Conservation (phyloP, 2,329 filamentous ascomycete genomes). For the Grosmannia serpens region DNA sequence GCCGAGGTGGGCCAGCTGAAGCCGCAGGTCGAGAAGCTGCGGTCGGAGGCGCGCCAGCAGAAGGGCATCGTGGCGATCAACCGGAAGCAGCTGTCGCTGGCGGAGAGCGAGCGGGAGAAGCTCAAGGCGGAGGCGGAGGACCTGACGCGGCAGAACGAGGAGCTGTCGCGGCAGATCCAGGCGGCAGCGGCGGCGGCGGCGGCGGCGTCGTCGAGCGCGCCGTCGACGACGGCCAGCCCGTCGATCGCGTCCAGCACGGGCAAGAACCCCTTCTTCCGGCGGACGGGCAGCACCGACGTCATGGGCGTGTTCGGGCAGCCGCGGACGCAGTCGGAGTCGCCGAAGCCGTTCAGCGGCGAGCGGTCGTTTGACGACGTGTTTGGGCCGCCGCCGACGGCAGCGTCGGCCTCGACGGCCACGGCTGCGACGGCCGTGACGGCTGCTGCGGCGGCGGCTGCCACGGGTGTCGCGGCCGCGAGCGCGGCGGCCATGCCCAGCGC, state of each 20-base stretch:
- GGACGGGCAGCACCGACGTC: slow-evolving; percentile 50
- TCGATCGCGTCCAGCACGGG: slow-evolving; percentile 56
- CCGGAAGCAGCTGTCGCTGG: slow-evolving; percentile 90
- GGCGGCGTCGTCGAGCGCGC: slow-evolving; percentile 16
- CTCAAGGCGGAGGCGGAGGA: slow-evolving; percentile 68
- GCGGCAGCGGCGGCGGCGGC: neutral
- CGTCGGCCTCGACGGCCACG: neutral
- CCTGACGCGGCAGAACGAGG: slow-evolving; percentile 51
- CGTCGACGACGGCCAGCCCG: slow-evolving; percentile 48
- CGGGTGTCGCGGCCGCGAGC: neutral
- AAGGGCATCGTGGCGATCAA: slow-evolving; percentile 96
- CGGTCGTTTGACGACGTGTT: slow-evolving; percentile 80
- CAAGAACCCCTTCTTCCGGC: slow-evolving; percentile 92
- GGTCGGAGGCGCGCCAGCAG: slow-evolving; percentile 83
- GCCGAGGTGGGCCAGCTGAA: slow-evolving; percentile 73
- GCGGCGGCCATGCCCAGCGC: slow-evolving; percentile 20
- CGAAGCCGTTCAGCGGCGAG: slow-evolving; percentile 40
- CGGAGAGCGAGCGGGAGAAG: slow-evolving; percentile 80
- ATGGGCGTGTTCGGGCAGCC: slow-evolving; percentile 42
- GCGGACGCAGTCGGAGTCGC: slow-evolving; percentile 4
- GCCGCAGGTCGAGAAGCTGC: slow-evolving; percentile 86
- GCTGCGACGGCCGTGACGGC: slow-evolving; percentile 17
- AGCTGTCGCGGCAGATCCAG: slow-evolving; percentile 36
- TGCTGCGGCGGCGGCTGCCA: slow-evolving; percentile 20
- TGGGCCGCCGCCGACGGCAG: slow-evolving; percentile 41